Base-by-base conservation (phyloP, 768 basidiomycete species). In the Mycena filopes region DNA sequence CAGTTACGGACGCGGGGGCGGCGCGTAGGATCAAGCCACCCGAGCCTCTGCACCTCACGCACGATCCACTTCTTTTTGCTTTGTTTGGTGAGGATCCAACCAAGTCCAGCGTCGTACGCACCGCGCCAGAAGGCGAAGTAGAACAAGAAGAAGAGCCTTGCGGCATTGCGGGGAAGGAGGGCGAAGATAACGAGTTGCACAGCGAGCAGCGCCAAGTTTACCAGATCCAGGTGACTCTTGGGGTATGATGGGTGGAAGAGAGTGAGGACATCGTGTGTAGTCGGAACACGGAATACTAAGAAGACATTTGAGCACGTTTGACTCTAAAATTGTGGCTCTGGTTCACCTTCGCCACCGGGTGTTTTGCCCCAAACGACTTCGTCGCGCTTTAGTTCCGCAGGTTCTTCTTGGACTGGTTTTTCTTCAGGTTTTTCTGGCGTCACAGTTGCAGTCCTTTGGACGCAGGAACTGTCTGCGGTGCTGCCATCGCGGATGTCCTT, bases 41-140 rank as follows among this genome's bases (percentile, higher is more conserved):
- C 97, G 25, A 88, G 79, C 5, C 84, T 81, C 60, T 92, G 87
- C 2, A 98, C 83, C 70, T 91, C 87, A 31, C 87, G 83, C 47
- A 98, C 95, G 70, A 99, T 94, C 93, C 95, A 98, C 72, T 88
- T 91, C 79, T 88, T 90, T 82, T 97, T 96, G 83, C 95, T 97
- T 79, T 99, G 98, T 76, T 93, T 92, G 12, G 94, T 94, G 61
- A 99, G 82, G 13, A 98, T 87, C 90, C 92, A 98, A 0, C 96
- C 98, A 48, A 99, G 86, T 0, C 97, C 97, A 33, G 86, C 90
- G 76, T 99, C 94, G 74, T 99, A 99, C 12, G 93, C 90, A 4
- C 86, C 84, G 2, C 98, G 83, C 95, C 96, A 99, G 76, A 98
- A 94, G 12, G 89, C 89, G 73, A 99, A 98, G 77, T 96, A 97